These are phyloP conservation scores for Dendrobium chrysotoxum DNA, from an alignment of 106 monocot genomes.

Conservation along the genomic window DNA sequence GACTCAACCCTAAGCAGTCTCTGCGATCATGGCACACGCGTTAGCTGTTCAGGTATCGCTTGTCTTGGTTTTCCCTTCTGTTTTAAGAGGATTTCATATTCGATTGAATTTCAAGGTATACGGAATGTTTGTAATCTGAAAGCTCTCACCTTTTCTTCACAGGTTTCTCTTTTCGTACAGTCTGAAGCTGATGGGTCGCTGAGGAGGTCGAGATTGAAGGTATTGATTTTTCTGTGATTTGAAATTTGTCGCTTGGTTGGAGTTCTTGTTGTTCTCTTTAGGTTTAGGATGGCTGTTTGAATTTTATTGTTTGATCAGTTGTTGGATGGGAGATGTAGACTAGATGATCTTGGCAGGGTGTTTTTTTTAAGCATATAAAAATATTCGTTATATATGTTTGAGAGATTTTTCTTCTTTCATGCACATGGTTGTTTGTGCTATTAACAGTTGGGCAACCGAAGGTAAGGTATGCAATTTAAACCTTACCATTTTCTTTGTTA, in stretches of 20 bases:
- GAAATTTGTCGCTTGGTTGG: neutral
- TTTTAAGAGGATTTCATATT: neutral
- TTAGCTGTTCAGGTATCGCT: constrained; percentile 13
- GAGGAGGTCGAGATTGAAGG: constrained; percentile 20
- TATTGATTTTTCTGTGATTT: neutral
- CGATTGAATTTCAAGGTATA: neutral
- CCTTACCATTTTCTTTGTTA: neutral
- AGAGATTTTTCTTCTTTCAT: no score
- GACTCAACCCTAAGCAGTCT: neutral
- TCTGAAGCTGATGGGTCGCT: constrained; percentile 10
- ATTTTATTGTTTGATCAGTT: neutral
- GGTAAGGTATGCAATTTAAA: neutral
- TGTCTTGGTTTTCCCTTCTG: neutral
- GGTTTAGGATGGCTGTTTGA: neutral
- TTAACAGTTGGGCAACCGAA: no score
- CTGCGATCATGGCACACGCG: constrained; percentile 19
- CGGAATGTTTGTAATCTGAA: neutral
- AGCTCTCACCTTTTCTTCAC: neutral
- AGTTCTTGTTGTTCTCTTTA: neutral
- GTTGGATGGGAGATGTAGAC: neutral
- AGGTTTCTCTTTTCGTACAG: constrained; percentile 7
- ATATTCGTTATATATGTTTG: no score
- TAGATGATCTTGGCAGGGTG: neutral
- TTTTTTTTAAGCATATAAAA: neutral
- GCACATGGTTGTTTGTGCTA: no score